These are phyloP conservation scores for Amanita muscaria DNA, from an alignment of 768 basidiomycete species.

Conservation along the genomic window DNA sequence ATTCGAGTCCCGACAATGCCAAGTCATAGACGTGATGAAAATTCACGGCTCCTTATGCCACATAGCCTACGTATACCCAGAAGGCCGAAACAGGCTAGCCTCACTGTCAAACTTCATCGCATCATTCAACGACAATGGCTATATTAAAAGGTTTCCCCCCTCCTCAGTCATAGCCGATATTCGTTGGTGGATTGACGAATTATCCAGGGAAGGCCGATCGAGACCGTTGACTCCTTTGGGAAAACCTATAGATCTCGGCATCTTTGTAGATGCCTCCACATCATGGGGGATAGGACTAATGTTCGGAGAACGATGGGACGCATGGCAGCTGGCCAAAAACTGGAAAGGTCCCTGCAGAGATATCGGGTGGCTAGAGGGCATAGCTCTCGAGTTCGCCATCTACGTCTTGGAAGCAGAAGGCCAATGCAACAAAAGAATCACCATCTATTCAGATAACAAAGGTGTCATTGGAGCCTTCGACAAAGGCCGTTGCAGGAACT, in stretches of 20 bases:
- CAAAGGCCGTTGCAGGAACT: constrained; percentile 23
- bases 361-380: constrained; percentile 20
- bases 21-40: constrained; percentile 10
- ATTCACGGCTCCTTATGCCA: constrained; percentile 26
- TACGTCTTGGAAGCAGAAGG: constrained; percentile 12
- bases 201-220: neutral
- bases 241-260: constrained; percentile 8
- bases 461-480: no score
- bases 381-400: no score
- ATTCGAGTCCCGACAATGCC: neutral
- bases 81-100: constrained; percentile 20
- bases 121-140: no score
- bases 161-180: constrained; percentile 21
- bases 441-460: constrained; percentile 25
- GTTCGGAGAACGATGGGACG: constrained; percentile 19
- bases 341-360: no score
- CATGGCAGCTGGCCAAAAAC: constrained; percentile 12
- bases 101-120: constrained; percentile 19
- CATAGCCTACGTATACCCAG: constrained; percentile 21
- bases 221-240: constrained; percentile 8
- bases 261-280: constrained; percentile 31
- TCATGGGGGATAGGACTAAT: constrained; percentile 31
- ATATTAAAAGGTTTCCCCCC: no score
- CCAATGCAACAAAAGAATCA: constrained; percentile 12
- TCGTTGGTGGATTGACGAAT: constrained; percentile 22